Evolutionary conservation across 2,329 filamentous ascomycete genomes (phyloP), one percentile per base, ranked within the genome.

Genomic region (Simplicillium sp.): DNA sequence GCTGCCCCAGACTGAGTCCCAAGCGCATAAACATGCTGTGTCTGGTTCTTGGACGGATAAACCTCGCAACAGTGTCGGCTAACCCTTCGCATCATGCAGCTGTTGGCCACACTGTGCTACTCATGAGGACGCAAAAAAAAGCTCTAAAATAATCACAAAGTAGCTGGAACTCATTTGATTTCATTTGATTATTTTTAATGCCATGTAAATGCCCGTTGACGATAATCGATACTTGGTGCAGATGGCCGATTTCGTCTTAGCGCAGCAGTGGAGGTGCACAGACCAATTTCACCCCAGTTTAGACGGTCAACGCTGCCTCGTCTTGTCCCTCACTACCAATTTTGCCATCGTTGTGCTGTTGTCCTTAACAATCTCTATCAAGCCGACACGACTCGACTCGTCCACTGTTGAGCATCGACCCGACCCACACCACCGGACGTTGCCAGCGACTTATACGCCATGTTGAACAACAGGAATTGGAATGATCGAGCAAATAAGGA

Each of bases 401-500:
- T 36, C 25, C 18, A n/a, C 20, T 37, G 32, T 15, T 29, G 32
- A 35, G 28, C 37, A 39, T 29, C 34, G 18, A 43, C 40, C 33
- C 34, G 18, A 43, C 40, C 33, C 36, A 31, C 28, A 37, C 25
- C 25, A 16, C 32, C 36, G 17, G 29, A 16, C 38, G 34, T 32
- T 25, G 9, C 20, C 20, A 6, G 20, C 5, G 20, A 25, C 20
- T 25, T 25, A 25, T 25, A 25, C 20, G 20, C 20, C 20, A 25
- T 25, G 20, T 25, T 25, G 20, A 76, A 75, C 60, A 74, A 65
- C 58, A 78, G 77, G 61, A 75, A 75, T 54, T 78, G 73, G 74
- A 75, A 70, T 51, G 74, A 78, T 50, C 66, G 73, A 44, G 75
- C 75, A 45, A 75, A 80, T 50, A 77, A 75, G 54, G 75, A 80